Base-by-base conservation (phyloP, 78 protist species). In the Guillardia theta region DNA sequence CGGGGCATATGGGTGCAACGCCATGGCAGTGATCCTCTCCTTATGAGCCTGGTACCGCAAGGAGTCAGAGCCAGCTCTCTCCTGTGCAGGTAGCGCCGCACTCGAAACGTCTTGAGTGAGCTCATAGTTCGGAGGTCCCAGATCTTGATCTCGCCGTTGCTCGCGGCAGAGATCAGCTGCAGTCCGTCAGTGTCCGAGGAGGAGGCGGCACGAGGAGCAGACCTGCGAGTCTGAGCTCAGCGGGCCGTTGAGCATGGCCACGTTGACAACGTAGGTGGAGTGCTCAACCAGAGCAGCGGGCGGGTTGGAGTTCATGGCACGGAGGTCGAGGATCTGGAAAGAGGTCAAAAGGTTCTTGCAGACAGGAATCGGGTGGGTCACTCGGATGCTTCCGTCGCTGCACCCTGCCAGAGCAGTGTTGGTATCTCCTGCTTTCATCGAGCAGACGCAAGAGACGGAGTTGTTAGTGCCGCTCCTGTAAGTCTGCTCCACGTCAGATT, bases 91-190 rank as follows among this genome's bases (percentile, higher is more conserved):
- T n/a, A n/a, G n/a, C n/a, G n/a, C n/a, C n/a, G n/a, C n/a, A n/a
- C n/a, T n/a, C n/a, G n/a, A n/a, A n/a, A n/a, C 18, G 88, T 46
- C 41, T n/a, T 58, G 53, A 22, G 64, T 39, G 39, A 8, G 45
- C 15, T 10, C 39, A 15, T 27, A 5, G 64, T 80, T 19, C 95
- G 93, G 22, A 88, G 46, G 77, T 94, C 95, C 95, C 94, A 94
- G 18, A 88, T 1, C 48, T 88, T 88, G 22, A 94, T 30, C 27
- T 27, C 64, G 50, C 95, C 95, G 30, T 3, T 22, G 6, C 22
- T 83, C 27, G 88, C 47, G 80, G 62, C 33, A n/a, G 64, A 21
- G 2, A 21, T 22, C 2, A 62, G 47, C 70, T 47, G 46, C 2
- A 2, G 24, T 47, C 9, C 80, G 46, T 0, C 80, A 22, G 12